These are phyloP conservation scores for Saccharomyces paradoxus DNA, from an alignment of 805 yeast genomes.

Conservation along the genomic window DNA sequence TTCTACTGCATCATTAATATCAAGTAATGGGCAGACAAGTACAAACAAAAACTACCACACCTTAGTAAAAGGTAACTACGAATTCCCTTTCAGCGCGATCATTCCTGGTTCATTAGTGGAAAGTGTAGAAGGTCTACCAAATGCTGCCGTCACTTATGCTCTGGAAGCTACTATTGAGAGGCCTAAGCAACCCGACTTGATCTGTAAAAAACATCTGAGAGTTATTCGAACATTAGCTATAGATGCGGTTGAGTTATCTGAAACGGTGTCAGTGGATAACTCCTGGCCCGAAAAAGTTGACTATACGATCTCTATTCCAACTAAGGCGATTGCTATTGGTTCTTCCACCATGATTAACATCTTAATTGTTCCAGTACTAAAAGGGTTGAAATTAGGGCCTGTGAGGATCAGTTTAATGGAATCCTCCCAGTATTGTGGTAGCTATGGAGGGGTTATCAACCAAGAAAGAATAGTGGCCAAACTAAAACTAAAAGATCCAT, in stretches of 20 bases:
- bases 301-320: slow-evolving; percentile 76
- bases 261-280: slow-evolving; percentile 89
- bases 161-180: slow-evolving; percentile 76
- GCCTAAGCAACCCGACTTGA: slow-evolving; percentile 63
- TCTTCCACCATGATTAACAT: slow-evolving; percentile 64
- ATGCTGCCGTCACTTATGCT: slow-evolving; percentile 65
- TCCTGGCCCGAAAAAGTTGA: slow-evolving; percentile 95
- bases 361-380: slow-evolving; percentile 67
- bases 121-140: slow-evolving; percentile 82
- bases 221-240: slow-evolving; percentile 80
- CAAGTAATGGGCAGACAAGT: slow-evolving; percentile 24
- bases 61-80: slow-evolving; percentile 71
- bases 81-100: slow-evolving; percentile 78
- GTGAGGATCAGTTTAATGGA: slow-evolving; percentile 64
- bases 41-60: slow-evolving; percentile 29
- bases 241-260: slow-evolving; percentile 80
- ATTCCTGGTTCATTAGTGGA: slow-evolving; percentile 81
- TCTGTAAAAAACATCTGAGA: slow-evolving; percentile 66
- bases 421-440: slow-evolving; percentile 52
- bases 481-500: slow-evolving; percentile 36
- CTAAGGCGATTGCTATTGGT: slow-evolving; percentile 87
- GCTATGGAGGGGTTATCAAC: slow-evolving; percentile 48
- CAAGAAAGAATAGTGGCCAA: slow-evolving; percentile 60
- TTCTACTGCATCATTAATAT: slow-evolving; percentile 27
- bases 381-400: slow-evolving; percentile 72